phyloP scores from a whole-genome alignment of 2,329 filamentous ascomycete species.

The Cercospora beticola region DNA sequence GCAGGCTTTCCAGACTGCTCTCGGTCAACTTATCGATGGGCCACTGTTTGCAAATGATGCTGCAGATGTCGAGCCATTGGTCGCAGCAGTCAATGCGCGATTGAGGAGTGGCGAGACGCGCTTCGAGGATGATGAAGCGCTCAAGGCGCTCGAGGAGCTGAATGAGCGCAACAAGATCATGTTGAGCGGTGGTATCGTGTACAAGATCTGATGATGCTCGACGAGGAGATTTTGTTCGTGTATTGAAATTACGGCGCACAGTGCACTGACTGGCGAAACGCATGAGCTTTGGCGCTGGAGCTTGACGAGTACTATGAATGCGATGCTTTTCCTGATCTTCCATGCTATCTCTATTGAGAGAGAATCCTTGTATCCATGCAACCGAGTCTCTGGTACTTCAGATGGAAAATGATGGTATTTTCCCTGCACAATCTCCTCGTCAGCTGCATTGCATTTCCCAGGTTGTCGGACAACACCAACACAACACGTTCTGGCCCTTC shows the following conservation, averaged over 20 bases:
- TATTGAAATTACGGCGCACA: not conserved
- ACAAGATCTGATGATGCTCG: conserved; percentile 43
- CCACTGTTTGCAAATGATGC: conserved; percentile 85
- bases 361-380: not conserved
- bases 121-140: conserved; percentile 72
- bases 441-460: not conserved
- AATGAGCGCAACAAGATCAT: conserved; percentile 87
- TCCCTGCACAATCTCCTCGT: not conserved
- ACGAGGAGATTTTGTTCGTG: not conserved
- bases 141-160: conserved; percentile 75
- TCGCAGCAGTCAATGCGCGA: conserved; percentile 75
- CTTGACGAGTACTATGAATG: not conserved
- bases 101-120: conserved; percentile 57
- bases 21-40: conserved; percentile 80
- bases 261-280: not conserved
- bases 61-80: conserved; percentile 70
- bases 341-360: not conserved
- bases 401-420: not conserved
- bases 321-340: not conserved
- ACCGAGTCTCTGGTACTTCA: not conserved
- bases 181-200: conserved; percentile 55
- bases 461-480: not conserved
- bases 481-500: not conserved
- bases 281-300: not conserved
- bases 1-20: conserved; percentile 70